Evolutionary conservation across 352 stramenopile genomes (phyloP).

Genomic region (Globisporangium takayamanum): DNA sequence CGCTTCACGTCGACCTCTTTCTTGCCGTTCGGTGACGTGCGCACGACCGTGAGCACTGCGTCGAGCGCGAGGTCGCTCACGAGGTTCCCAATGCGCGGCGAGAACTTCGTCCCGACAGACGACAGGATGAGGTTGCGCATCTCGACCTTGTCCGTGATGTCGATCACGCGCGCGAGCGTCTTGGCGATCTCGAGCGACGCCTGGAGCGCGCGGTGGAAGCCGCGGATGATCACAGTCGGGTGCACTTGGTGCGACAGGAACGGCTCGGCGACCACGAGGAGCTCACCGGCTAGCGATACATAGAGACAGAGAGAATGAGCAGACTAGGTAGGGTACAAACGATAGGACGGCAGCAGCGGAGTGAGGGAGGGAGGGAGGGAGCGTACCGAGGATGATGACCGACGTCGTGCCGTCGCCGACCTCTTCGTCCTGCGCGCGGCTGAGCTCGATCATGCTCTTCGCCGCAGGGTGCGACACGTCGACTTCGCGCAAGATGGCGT

Average conservation of each 20-base stretch:
- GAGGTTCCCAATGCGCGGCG: slow-evolving; percentile 92
- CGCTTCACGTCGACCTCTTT: slow-evolving; percentile 99
- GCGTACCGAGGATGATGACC: slow-evolving; percentile 96
- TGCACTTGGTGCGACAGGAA: slow-evolving; percentile 97
- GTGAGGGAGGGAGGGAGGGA: background rate
- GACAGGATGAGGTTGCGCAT: slow-evolving; percentile 96
- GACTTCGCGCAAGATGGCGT: slow-evolving; percentile 98
- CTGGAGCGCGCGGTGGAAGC: slow-evolving; percentile 88
- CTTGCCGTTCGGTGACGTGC: slow-evolving; percentile 72
- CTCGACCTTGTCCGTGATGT: slow-evolving; percentile 92
- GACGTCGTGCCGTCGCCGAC: slow-evolving; percentile 99
- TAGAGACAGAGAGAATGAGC: background rate
- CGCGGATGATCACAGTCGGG: slow-evolving; percentile 96
- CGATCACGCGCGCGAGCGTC: slow-evolving; percentile 88
- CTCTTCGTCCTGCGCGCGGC: slow-evolving; percentile 98
- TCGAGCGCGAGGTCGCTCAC: slow-evolving; percentile 97
- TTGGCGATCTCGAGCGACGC: slow-evolving; percentile 92
- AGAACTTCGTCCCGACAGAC: slow-evolving; percentile 99
- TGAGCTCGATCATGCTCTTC: slow-evolving; percentile 99
- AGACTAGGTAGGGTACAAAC: background rate
- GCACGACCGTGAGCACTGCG: slow-evolving; percentile 93
- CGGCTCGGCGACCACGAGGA: slow-evolving; percentile 95
- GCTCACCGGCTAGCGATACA: slow-evolving; percentile 86
- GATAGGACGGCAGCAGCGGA: background rate
- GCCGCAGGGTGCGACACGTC: slow-evolving; percentile 97